Evolutionary conservation across 306 rosid genomes (phyloP).

Genomic region (Acacia crassicarpa): DNA sequence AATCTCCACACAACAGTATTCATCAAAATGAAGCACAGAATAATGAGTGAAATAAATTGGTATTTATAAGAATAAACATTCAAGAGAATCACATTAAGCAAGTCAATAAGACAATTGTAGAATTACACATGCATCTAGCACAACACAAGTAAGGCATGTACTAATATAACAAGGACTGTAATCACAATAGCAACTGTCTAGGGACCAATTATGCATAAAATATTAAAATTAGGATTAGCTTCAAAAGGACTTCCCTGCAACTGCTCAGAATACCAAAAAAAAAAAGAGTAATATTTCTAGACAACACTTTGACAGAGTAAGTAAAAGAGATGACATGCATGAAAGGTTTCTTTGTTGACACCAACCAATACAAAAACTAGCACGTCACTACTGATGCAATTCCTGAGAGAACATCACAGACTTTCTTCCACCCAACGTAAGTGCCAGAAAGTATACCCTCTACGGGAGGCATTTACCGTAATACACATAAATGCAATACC

Average conservation of each 20-base stretch:
- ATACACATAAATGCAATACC: neutral
- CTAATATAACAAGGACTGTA: neutral
- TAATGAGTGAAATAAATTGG: neutral
- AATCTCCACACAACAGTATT: neutral
- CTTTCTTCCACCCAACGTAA: neutral
- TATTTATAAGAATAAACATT: neutral
- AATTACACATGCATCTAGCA: neutral
- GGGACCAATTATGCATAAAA: neutral
- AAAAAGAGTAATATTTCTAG: neutral
- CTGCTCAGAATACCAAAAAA: neutral
- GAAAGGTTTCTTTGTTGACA: neutral
- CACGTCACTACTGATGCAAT: neutral
- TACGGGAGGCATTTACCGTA: neutral
- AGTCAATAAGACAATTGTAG: neutral
- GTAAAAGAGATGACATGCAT: neutral
- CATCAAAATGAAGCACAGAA: neutral
- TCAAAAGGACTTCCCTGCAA: neutral
- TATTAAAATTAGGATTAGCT: neutral
- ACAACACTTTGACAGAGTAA: neutral
- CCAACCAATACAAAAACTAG: neutral
- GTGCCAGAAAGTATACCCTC: neutral
- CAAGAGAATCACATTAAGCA: neutral
- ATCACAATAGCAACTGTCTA: neutral
- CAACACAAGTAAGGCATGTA: neutral
- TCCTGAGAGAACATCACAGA: neutral